Conservation (phyloP, 2,329 filamentous ascomycete genomes). For the Cladorrhinum sp. region DNA sequence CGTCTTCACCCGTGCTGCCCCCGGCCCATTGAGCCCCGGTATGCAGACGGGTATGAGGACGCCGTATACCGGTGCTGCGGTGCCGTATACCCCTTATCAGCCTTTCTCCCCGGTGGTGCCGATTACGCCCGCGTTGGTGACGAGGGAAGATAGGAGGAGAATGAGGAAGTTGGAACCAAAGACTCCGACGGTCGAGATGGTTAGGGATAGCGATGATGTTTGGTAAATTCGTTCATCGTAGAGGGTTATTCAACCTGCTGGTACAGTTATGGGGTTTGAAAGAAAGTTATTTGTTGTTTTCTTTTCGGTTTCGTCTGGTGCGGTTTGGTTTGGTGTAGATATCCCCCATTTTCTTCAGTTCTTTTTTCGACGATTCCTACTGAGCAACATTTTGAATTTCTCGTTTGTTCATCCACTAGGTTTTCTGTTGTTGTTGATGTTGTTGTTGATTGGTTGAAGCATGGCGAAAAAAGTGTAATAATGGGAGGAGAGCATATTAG, state of each 20-base stretch:
- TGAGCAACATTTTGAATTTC: neutral
- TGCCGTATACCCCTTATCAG: slow-evolving; percentile 77
- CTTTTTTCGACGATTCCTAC: neutral
- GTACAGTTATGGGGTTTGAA: neutral
- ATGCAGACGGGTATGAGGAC: slow-evolving; percentile 60
- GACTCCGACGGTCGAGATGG: slow-evolving; percentile 61
- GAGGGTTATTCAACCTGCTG: neutral
- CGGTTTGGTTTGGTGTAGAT: neutral
- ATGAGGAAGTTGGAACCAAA: slow-evolving; percentile 63
- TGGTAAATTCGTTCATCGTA: slow-evolving; percentile 45
- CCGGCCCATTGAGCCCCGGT: slow-evolving; percentile 53
- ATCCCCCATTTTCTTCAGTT: slow-evolving; percentile 1
- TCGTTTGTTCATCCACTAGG: neutral
- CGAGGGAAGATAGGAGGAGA: slow-evolving; percentile 66
- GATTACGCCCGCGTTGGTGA: slow-evolving; percentile 72
- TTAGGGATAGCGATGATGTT: slow-evolving; percentile 59
- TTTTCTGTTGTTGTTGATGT: neutral
- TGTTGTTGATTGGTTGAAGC: too few species aligned
- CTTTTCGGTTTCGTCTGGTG: neutral
- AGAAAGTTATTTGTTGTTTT: slow-evolving; percentile 11
- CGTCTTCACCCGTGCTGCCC: slow-evolving; percentile 54
- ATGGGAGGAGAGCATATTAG: neutral
- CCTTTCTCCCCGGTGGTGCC: slow-evolving; percentile 73
- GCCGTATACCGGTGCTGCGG: slow-evolving; percentile 58
- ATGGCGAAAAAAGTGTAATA: neutral